Evolutionary conservation across 2,329 filamentous ascomycete genomes (phyloP).

Genomic region (Neophaeococcomyces mojaviensis): DNA sequence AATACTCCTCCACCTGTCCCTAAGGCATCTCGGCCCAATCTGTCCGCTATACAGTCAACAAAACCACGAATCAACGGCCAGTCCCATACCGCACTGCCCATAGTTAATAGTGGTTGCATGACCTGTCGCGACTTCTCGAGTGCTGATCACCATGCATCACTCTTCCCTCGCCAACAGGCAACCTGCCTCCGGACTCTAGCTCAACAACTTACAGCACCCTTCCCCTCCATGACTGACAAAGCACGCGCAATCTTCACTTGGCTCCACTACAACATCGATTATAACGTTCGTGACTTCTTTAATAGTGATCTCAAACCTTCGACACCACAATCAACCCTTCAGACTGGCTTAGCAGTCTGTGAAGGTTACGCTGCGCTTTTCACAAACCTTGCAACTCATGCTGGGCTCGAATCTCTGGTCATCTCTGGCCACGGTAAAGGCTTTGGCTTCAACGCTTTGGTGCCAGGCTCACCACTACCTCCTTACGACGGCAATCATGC

Average conservation of each 20-base stretch:
- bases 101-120: constrained; percentile 49
- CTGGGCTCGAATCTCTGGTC: constrained; percentile 69
- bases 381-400: constrained; percentile 66
- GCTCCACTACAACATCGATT: constrained; percentile 88
- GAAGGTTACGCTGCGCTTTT: constrained; percentile 84
- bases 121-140: constrained; percentile 80
- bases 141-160: constrained; percentile 69
- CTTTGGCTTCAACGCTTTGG: constrained; percentile 59
- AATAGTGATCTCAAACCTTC: constrained; percentile 58
- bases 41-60: constrained; percentile 48
- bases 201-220: constrained; percentile 67
- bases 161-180: constrained; percentile 65
- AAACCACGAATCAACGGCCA: constrained; percentile 35
- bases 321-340: constrained; percentile 65
- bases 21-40: constrained; percentile 48
- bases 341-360: constrained; percentile 76
- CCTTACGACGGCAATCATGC: constrained; percentile 63
- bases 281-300: constrained; percentile 76
- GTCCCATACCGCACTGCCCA: constrained; percentile 17
- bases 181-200: constrained; percentile 72
- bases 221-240: constrained; percentile 79
- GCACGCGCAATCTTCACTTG: constrained; percentile 89
- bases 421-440: constrained; percentile 81
- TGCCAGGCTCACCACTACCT: constrained; percentile 59
- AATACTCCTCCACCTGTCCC: constrained; percentile 44